These are phyloP conservation scores for Monilinia fructigena DNA, from an alignment of 2,329 filamentous ascomycete species.

Conservation along the genomic window DNA sequence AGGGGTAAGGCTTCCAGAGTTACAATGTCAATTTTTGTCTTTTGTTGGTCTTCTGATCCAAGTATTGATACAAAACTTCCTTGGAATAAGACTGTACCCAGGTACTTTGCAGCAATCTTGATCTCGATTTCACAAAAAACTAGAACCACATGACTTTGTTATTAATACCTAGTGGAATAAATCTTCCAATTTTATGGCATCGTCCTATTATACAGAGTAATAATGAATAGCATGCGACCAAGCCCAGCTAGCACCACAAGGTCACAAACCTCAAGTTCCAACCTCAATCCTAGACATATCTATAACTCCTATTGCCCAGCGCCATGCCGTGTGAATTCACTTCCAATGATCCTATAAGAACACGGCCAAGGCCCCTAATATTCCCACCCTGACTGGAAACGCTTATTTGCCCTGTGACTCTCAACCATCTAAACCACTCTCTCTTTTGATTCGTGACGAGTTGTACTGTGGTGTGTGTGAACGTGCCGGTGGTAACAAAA, in stretches of 20 bases:
- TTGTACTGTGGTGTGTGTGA: conserved; percentile 7
- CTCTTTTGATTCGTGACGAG: conserved; percentile 13
- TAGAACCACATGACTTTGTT: not conserved
- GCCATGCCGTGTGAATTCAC: not conserved
- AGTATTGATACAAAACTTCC: too few species aligned
- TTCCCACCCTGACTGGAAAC: not conserved
- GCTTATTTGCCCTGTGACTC: not conserved
- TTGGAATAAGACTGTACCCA: not conserved
- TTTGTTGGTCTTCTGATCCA: too few species aligned
- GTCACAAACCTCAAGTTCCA: conserved; percentile 4
- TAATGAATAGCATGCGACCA: not conserved
- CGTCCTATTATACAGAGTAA: not conserved
- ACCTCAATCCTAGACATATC: conserved; percentile 3
- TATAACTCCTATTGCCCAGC: conserved; percentile 11
- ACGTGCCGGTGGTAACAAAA: not conserved
- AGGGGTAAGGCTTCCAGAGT: too few species aligned
- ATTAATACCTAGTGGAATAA: not conserved
- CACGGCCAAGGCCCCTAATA: not conserved
- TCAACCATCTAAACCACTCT: conserved; percentile 8
- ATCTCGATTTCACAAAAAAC: not conserved
- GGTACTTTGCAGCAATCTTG: not conserved
- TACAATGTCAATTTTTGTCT: too few species aligned
- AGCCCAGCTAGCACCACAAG: not conserved
- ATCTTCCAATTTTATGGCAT: not conserved
- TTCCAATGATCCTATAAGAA: not conserved